phyloP scores from a whole-genome alignment of 768 basidiomycete species.

The Boletus speciosus region DNA sequence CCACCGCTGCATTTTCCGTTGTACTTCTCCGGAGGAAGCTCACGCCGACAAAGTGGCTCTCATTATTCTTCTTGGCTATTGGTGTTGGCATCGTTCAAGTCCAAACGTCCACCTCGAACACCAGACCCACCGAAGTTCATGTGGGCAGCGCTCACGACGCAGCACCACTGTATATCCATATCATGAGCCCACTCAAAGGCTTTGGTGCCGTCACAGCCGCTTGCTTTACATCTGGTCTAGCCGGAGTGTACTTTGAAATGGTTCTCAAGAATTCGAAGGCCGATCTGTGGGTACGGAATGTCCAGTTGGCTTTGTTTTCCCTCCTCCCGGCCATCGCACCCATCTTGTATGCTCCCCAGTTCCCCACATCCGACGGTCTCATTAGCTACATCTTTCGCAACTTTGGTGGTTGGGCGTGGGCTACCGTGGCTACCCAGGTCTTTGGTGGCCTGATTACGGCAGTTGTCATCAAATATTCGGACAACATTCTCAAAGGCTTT shows the following conservation, averaged over 20 bases:
- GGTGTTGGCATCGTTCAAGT: constrained; percentile 96
- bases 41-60: constrained; percentile 75
- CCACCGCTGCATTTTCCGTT: constrained; percentile 91
- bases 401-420: constrained; percentile 95
- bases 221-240: constrained; percentile 86
- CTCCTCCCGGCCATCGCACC: constrained; percentile 86
- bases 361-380: constrained; percentile 44
- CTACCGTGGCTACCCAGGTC: constrained; percentile 86
- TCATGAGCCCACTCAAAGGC: constrained; percentile 80
- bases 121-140: constrained; percentile 33
- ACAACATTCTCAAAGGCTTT: constrained; percentile 96
- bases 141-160: constrained; percentile 72
- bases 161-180: constrained; percentile 54
- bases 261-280: constrained; percentile 80
- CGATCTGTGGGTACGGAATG: constrained; percentile 88
- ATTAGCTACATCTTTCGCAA: constrained; percentile 68
- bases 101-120: constrained; percentile 52
- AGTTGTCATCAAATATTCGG: constrained; percentile 94
- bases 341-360: constrained; percentile 54
- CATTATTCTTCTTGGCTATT: constrained; percentile 82
- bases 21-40: constrained; percentile 75
- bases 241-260: constrained; percentile 94
- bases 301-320: constrained; percentile 86
- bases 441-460: constrained; percentile 93
- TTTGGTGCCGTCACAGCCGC: constrained; percentile 81